Base-by-base conservation (phyloP, 2,329 filamentous ascomycete genomes). In the Colletotrichum truncatum region DNA sequence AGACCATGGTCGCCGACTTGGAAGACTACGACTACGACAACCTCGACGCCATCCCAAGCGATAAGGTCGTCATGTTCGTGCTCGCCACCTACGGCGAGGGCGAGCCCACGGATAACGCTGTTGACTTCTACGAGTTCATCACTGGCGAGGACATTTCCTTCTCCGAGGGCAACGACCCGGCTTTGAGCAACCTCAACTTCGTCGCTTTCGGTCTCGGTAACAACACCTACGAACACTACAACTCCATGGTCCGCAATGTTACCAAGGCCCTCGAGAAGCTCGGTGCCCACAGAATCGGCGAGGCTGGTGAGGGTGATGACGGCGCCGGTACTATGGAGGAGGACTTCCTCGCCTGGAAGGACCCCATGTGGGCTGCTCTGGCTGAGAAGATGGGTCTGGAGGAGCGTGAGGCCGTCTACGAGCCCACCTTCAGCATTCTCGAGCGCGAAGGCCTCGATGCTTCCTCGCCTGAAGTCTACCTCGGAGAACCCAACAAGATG, bases 141-240 rank as follows among this genome's bases (percentile, higher is more conserved):
- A 92, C 88, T 52, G 87, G 87, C 69, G 94, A 98, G 16, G 93
- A 96, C 61, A 84, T 91, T 62, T 82, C 87, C 70, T 98, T 98
- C 81, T 92, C 92, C 70, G 88, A 94, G 74, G 87, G 89, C 72
- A 81, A 79, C 46, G 91, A 95, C 21, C 87, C 91, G 67, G 87
- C 95, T 52, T 88, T 99, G 58, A 85, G 82, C 54, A 94, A 93
- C 73, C 87, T 99, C 75, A 95, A 94, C 78, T 99, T 94, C 76
- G 94, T 99, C 74, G 88, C 94, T 62, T 99, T 99, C 74, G 96
- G 96, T 74, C 89, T 99, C 38, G 96, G 96, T 71, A 99, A 99
- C 85, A 99, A 98, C 84, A 98, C 96, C 26, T 99, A 99, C 77
- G 96, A 99, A 77, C 96, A 99, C 84, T 99, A 98, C 86, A 99